Evolutionary conservation across 2,329 filamentous ascomycete species (phyloP), one percentile per base, ranked within the genome.

Genomic region (Aureobasidium leucospermi): DNA sequence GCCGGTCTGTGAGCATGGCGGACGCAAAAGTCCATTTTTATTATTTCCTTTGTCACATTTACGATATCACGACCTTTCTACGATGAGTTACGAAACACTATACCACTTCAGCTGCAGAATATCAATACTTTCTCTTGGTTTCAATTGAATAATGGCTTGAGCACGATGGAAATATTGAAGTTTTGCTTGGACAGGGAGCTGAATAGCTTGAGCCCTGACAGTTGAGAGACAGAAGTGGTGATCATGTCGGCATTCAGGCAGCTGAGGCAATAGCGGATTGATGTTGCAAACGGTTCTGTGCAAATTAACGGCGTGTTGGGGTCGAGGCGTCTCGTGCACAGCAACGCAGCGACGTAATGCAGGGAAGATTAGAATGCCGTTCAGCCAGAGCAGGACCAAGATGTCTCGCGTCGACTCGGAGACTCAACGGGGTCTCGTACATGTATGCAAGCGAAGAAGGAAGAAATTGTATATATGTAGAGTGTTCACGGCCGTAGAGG

Each of bases 1-100:
- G 55, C 55, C 15, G 55, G 55, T 29, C 36, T 58, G 42, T 58
- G 43, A 58, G 23, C 15, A 52, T 28, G 48, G 48, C 36, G 23
- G 48, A 9, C 19, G 2, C 15, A 19, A 11, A 19, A 39, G 34
- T 34, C n/a, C 13, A 6, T 38, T 38, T 19, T 19, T 16, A 8
- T 48, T 23, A 23, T 48, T 52, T 41, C 48, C 36, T 52, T 52
- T 52, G 48, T 52, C 48, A 52, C 16, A 19, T 13, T 29, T 16
- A 52, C 15, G 48, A 52, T 29, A 13, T 52, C 13, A 52, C 36
- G 48, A 52, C 16, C 10, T 23, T 36, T 36, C 8, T 28, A 51
- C 13, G 47, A 51, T 16, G 36, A 52, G 48, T 28, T 38, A 52
- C 36, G 48, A 52, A n/a, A 7, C 23, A 48, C 29, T 16, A 41